These are phyloP conservation scores for Lichtheimia hyalospora DNA, from an alignment of 371 early-diverging fungal genomes.

Conservation along the genomic window DNA sequence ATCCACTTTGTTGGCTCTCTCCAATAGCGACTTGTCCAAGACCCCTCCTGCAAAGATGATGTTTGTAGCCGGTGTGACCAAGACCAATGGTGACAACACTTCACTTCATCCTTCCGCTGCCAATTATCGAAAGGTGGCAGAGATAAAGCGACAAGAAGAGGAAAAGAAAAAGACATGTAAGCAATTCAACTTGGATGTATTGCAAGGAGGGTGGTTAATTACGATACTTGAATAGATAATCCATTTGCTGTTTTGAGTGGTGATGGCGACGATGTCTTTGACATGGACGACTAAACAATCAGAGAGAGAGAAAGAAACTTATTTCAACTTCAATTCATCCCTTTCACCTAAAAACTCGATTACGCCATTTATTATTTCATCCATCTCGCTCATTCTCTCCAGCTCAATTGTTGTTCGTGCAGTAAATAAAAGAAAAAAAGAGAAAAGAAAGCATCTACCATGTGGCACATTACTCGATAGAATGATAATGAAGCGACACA, in stretches of 20 bases:
- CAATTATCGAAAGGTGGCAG: slow-evolving; percentile 32
- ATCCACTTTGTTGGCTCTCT: slow-evolving; percentile 59
- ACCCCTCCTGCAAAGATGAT: slow-evolving; percentile 63
- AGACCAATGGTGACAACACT: slow-evolving; percentile 15
- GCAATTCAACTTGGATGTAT: too few relatives aligned
- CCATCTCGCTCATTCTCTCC: too few relatives aligned
- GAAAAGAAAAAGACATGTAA: slow-evolving; percentile 49
- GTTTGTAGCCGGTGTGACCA: slow-evolving; percentile 66
- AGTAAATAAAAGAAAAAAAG: too few relatives aligned
- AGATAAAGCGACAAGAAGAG: slow-evolving; percentile 43
- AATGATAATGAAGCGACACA: too few relatives aligned
- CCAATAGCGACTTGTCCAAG: slow-evolving; percentile 65
- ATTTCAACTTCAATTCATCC: neutral
- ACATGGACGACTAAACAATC: slow-evolving; percentile 18
- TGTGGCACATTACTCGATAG: too few relatives aligned
- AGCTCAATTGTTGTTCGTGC: too few relatives aligned
- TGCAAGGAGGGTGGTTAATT: too few relatives aligned
- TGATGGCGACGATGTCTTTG: slow-evolving; percentile 24
- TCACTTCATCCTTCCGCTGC: slow-evolving; percentile 19
- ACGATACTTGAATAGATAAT: slow-evolving; percentile 40
- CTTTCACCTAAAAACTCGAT: too few relatives aligned
- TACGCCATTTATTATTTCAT: too few relatives aligned
- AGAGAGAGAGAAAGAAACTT: neutral
- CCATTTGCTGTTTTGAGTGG: slow-evolving; percentile 39
- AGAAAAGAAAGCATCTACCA: too few relatives aligned